phyloP scores from a whole-genome alignment of 306 rosid species.

The Sicyos edulis region DNA sequence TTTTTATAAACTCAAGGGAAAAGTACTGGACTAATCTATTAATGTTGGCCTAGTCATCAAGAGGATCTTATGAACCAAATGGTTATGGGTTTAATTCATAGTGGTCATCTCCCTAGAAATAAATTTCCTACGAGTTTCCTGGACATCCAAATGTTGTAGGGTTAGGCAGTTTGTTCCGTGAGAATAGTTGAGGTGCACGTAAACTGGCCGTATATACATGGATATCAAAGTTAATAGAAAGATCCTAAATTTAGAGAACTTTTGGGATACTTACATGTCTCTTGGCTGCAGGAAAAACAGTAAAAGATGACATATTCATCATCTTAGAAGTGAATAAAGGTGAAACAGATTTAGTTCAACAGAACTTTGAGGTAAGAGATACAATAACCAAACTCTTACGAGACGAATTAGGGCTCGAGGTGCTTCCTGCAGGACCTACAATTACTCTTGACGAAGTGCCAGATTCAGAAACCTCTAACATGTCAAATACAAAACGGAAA shows the following conservation, averaged over 20 bases:
- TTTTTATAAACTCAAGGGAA: background rate
- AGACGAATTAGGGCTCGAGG: slow-evolving; percentile 69
- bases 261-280: background rate
- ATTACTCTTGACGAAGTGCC: slow-evolving; percentile 29
- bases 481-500: slow-evolving; percentile 30
- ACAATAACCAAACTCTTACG: slow-evolving; percentile 59
- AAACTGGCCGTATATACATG: too few species aligned
- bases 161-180: too few species aligned
- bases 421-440: slow-evolving; percentile 44
- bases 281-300: slow-evolving; percentile 46
- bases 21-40: background rate
- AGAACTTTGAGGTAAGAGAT: slow-evolving; percentile 48
- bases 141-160: too few species aligned
- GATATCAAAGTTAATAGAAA: too few species aligned
- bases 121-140: too few species aligned
- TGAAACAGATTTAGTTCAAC: slow-evolving; percentile 32
- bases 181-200: too few species aligned
- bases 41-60: background rate
- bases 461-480: slow-evolving; percentile 24
- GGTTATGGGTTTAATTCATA: too few species aligned
- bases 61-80: too few species aligned
- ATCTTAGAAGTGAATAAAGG: slow-evolving; percentile 56
- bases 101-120: too few species aligned
- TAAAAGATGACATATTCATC: slow-evolving; percentile 70
- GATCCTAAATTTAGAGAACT: too few species aligned